Evolutionary conservation across 2,329 filamentous ascomycete species (phyloP).

Genomic region (Orbilia brochopaga): DNA sequence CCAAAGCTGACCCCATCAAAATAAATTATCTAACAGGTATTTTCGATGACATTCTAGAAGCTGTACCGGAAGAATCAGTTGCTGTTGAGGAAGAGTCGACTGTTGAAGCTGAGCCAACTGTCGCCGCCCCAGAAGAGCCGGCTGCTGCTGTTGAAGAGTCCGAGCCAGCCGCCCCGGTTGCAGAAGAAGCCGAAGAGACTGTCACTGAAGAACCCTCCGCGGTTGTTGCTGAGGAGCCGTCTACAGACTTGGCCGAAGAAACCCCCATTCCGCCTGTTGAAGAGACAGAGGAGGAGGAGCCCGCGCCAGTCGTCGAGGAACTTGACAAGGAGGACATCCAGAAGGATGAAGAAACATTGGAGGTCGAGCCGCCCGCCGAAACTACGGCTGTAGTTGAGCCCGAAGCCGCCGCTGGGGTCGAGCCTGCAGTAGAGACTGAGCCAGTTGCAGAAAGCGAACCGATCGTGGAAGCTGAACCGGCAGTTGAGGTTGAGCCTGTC

Average conservation of each 20-base stretch:
- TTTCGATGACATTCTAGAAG: not conserved
- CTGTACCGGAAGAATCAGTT: slow-evolving; percentile 7
- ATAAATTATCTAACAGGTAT: not conserved
- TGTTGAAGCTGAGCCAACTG: not conserved
- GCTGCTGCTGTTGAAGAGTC: slow-evolving; percentile 9
- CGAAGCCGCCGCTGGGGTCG: slow-evolving; percentile 5
- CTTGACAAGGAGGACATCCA: not conserved
- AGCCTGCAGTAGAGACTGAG: not conserved
- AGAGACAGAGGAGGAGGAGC: not conserved
- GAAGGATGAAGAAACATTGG: not conserved
- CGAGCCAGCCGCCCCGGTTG: not conserved
- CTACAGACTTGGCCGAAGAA: no score
- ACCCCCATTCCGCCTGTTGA: no score
- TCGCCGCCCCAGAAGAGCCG: slow-evolving; percentile 10
- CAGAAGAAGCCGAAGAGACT: slow-evolving; percentile 5
- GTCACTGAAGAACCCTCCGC: no score
- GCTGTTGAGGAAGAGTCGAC: slow-evolving; percentile 8
- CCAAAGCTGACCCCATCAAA: not conserved
- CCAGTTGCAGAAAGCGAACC: slow-evolving; percentile 6
- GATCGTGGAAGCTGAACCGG: slow-evolving; percentile 2
- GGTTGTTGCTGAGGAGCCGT: no score
- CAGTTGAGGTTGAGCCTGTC: slow-evolving; percentile 8
- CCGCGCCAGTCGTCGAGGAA: not conserved
- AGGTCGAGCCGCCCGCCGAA: not conserved
- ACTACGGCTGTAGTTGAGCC: slow-evolving; percentile 3